Percentiles rank a stretch among this genome's conserved stretches.
phyloP scores from a whole-genome alignment of 768 basidiomycete species.

The Lactarius hengduanensis region DNA sequence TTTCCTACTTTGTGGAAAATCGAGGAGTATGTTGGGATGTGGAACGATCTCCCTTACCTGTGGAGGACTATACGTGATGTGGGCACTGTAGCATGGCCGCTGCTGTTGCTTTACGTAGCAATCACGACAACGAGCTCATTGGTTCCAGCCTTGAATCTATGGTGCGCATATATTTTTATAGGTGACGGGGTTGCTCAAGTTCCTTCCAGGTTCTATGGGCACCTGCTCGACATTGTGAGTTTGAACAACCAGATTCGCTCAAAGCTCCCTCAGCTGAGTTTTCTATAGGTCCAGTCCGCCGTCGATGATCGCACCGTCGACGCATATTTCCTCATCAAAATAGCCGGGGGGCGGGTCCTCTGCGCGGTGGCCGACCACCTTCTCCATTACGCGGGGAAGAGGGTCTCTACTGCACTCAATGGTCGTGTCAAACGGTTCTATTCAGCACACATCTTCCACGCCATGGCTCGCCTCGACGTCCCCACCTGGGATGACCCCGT shows the following conservation, averaged over 20 bases:
- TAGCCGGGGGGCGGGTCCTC: slow-evolving; percentile 48
- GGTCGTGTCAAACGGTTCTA: slow-evolving; percentile 61
- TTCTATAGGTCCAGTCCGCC: slow-evolving; percentile 20
- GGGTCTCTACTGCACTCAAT: slow-evolving; percentile 50
- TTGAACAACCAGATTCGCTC: background rate
- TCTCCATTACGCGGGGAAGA: slow-evolving; percentile 40
- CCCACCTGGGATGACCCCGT: slow-evolving; percentile 72
- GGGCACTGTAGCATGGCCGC: slow-evolving; percentile 11
- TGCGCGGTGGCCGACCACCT: slow-evolving; percentile 50
- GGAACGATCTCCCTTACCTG: slow-evolving; percentile 58
- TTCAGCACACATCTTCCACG: slow-evolving; percentile 60
- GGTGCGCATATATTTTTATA: background rate
- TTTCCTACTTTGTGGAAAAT: slow-evolving; percentile 44
- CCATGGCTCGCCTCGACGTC: slow-evolving; percentile 69
- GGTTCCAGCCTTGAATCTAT: slow-evolving; percentile 19
- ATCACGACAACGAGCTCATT: background rate
- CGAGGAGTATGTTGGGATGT: slow-evolving; percentile 48
- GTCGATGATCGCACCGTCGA: slow-evolving; percentile 26
- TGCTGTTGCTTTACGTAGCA: slow-evolving; percentile 14
- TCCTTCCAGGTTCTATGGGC: slow-evolving; percentile 18
- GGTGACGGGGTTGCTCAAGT: background rate
- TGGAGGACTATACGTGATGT: slow-evolving; percentile 50
- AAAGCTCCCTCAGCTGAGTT: background rate
- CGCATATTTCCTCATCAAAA: slow-evolving; percentile 16
- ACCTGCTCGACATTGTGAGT: slow-evolving; percentile 31